Base-by-base conservation (phyloP, 768 basidiomycete species). In the Tricholoma bakamatsutake region DNA sequence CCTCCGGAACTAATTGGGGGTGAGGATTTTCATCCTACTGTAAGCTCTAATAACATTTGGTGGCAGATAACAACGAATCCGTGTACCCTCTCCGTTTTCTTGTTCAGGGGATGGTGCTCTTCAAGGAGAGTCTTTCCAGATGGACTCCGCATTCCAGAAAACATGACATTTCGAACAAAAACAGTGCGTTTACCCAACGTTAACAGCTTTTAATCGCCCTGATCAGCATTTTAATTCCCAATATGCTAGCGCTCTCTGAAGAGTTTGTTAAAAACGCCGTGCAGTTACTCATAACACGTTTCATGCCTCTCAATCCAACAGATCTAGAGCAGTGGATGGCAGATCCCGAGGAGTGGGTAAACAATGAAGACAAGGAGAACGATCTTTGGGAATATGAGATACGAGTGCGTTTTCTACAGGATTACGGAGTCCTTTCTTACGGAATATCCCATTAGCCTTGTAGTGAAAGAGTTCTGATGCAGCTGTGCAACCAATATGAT, bases 311-410 rank as follows among this genome's bases (percentile, higher is more conserved):
- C 45, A 88, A 87, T 53, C 78, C 88, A 5, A 72, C 78, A 1
- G 96, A 98, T 68, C 77, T 98, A 9, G 83, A 92, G 60, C 80
- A 79, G 4, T 93, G 95, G 90, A 77, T 86, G 71, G 78, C 80
- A 13, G 92, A 95, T 66, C 93, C 95, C 0, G 96, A 99, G 73
- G 91, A 95, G 62, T 99, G 93, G 92, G 81, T 96, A 10, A 90
- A 92, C 57, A 70, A 83, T 9, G 93, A 98, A 69, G 92, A 93
- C 56, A 86, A 85, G 59, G 93, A 93, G 59, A 89, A 84, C 42
- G 93, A 95, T 37, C 84, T 90, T 55, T 98, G 95, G 94, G 88
- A 94, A 62, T 98, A 81, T 63, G 93, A 96, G 63, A 82, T 97
- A 57, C 80, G 96, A 59, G 94, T 96, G 64, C 28, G 86, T 34